These are phyloP conservation scores for Rhizopus arrhizus DNA, from an alignment of 371 early-diverging fungal genomes.

Conservation along the genomic window DNA sequence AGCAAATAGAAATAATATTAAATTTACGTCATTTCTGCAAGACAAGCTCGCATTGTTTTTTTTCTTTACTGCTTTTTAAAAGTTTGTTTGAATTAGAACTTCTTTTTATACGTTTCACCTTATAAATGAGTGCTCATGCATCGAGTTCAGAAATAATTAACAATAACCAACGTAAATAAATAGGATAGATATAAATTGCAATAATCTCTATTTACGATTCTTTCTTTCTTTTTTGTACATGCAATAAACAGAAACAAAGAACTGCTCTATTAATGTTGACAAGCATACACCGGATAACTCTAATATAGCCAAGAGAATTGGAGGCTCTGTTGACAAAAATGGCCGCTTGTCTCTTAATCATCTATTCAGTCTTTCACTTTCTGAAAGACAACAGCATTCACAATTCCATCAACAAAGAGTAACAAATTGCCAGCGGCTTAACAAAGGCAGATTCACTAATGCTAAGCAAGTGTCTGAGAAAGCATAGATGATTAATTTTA, in stretches of 20 bases:
- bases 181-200: neutral
- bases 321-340: conserved; percentile 47
- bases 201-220: neutral
- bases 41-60: neutral
- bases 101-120: too few relatives aligned
- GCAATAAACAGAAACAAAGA: neutral
- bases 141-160: too few relatives aligned
- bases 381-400: conserved; percentile 70
- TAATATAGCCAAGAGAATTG: conserved; percentile 14
- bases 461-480: conserved; percentile 73
- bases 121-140: too few relatives aligned
- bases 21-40: neutral
- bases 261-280: neutral
- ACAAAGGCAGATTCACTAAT: conserved; percentile 90
- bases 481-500: neutral
- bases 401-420: conserved; percentile 36
- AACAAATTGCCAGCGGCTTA: conserved; percentile 69
- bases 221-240: neutral
- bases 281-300: neutral
- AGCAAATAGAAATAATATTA: too few relatives aligned
- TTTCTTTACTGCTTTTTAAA: too few relatives aligned
- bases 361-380: conserved; percentile 87
- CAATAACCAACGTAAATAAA: too few relatives aligned
- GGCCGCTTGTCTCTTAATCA: conserved; percentile 84
- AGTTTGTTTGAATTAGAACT: too few relatives aligned